Conservation (phyloP, 2,329 filamentous ascomycete species). For the Apiospora hydei region DNA sequence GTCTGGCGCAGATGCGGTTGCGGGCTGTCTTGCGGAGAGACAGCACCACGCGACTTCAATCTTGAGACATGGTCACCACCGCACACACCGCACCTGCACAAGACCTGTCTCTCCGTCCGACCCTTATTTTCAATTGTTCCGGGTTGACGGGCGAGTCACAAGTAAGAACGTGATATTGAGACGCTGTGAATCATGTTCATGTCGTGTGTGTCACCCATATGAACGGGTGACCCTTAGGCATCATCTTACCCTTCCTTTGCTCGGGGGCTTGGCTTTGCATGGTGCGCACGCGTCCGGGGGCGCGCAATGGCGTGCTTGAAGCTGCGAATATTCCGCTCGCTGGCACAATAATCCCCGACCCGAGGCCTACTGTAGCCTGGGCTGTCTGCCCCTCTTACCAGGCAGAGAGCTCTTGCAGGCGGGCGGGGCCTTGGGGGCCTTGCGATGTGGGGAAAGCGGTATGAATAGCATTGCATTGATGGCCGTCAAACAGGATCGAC, state of each 20-base stretch:
- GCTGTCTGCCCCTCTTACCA: background rate
- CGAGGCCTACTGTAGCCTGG: background rate
- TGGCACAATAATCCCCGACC: background rate
- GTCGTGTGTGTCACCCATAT: background rate
- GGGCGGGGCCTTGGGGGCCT: background rate
- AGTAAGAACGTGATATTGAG: background rate
- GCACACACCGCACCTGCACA: constrained; percentile 8
- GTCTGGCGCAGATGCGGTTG: background rate
- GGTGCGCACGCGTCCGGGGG: background rate
- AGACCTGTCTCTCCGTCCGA: constrained; percentile 12
- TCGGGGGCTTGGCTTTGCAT: background rate
- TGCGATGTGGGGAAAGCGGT: background rate
- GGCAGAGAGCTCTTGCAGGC: background rate
- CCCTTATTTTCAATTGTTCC: background rate
- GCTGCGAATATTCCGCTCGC: background rate
- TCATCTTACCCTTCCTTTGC: background rate
- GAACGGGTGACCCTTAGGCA: background rate
- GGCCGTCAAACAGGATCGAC: background rate
- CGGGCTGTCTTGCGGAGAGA: background rate
- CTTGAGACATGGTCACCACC: constrained; percentile 16
- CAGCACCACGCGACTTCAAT: background rate
- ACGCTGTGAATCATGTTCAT: background rate
- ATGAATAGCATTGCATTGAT: background rate
- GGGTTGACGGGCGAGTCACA: background rate
- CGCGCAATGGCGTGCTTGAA: background rate